Base-by-base conservation (phyloP, 331 rosid species). In the Dryas integrifolia region DNA sequence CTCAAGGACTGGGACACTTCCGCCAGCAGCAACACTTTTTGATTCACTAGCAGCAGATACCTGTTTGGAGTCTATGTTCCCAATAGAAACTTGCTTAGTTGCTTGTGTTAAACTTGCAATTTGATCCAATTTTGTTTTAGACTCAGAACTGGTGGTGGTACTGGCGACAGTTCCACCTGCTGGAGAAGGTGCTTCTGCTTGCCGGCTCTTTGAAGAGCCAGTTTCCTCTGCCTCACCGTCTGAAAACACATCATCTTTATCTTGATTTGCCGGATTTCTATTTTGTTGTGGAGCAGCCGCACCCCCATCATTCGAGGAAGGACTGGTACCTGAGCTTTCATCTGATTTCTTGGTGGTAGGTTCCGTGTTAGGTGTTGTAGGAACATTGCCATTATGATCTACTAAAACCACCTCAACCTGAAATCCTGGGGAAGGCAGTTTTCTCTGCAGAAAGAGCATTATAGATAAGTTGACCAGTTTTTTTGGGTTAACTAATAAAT, bases 361-460 rank as follows among this genome's bases (percentile, higher is more conserved):
- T 80, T 86, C 90, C 69, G 77, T 48, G 18, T 59, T 68, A 5
- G 92, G 78, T 47, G 86, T 47, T 5, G 77, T 49, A 44, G 81
- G 79, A 35, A 75, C 83, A 69, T 51, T 51, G 71, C 82, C 85
- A 41, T 77, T 80, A 61, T 82, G 76, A 81, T 95, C 99, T 69
- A 78, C 90, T 5, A 92, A 86, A 79, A 95, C 98, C 74, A 95
- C 80, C 83, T 95, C 99, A 68, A 95, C 91, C 87, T 88, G 82
- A 81, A 95, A 95, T 73, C 99, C 98, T 4, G 99, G 99, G 77
- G 98, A 95, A 74, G 99, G 98, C 72, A 95, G 78, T 83, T 90
- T 95, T 73, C 98, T 92, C 97, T 95, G 84, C 88, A 82, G 65
- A 72, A 77, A 74, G 43, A 56, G 45, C 46, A 78, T 30, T 62